These are phyloP conservation scores for Rhizophagus prolifer DNA, from an alignment of 192 early-diverging fungal genomes.

Conservation along the genomic window DNA sequence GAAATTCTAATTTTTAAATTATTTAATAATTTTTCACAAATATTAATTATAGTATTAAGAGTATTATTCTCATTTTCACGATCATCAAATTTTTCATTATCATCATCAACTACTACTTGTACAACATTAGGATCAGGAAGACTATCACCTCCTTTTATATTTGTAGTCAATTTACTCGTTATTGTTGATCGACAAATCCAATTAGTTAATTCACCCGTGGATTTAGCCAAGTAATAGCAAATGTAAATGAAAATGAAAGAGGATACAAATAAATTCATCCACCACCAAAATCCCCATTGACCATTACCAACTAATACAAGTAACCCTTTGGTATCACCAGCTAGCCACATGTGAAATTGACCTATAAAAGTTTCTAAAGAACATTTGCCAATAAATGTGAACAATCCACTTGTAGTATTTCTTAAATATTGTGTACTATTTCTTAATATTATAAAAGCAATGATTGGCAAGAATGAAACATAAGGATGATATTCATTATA, in stretches of 20 bases:
- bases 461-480: conserved; percentile 58
- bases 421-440: conserved; percentile 59
- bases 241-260: neutral
- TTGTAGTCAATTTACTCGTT: too few relatives aligned
- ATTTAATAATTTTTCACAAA: too few relatives aligned
- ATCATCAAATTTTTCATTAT: too few relatives aligned
- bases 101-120: too few relatives aligned
- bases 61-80: too few relatives aligned
- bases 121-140: too few relatives aligned
- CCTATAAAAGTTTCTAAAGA: conserved; percentile 77
- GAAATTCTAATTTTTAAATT: too few relatives aligned
- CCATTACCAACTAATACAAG: conserved; percentile 42
- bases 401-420: conserved; percentile 52
- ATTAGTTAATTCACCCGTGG: neutral
- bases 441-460: conserved; percentile 65
- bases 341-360: conserved; percentile 79
- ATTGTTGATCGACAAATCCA: neutral
- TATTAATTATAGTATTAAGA: too few relatives aligned
- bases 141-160: too few relatives aligned
- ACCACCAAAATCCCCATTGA: neutral
- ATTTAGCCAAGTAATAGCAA: neutral
- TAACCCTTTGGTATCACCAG: conserved; percentile 71
- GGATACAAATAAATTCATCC: neutral
- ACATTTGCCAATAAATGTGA: conserved; percentile 58
- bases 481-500: conserved; percentile 72